These are phyloP conservation scores for Nicotiana obtusifolia DNA, from an alignment of 257 asterid genomes.

Conservation along the genomic window DNA sequence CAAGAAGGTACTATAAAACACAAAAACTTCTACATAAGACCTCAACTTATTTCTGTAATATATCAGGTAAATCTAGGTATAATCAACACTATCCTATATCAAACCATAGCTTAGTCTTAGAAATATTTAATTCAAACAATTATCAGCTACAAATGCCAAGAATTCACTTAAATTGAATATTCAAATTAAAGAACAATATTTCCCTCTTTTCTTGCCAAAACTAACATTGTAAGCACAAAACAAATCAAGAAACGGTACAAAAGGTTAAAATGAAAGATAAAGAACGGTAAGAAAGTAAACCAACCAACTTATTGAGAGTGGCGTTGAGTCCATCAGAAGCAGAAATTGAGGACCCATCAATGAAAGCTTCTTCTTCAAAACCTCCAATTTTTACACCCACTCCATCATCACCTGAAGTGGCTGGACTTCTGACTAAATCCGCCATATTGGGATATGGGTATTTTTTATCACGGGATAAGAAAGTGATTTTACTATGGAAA, in stretches of 20 bases:
- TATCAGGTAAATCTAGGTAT: not conserved
- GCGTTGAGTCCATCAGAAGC: constrained; percentile 2
- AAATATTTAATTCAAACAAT: not conserved
- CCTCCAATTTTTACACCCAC: not conserved
- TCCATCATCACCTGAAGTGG: not conserved
- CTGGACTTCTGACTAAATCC: not conserved
- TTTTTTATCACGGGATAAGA: not conserved
- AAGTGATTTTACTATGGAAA: not conserved
- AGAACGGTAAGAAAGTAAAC: not conserved
- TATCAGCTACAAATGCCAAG: not conserved
- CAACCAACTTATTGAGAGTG: constrained; percentile 18
- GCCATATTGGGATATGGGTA: not conserved
- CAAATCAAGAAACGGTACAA: not conserved
- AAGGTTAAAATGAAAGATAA: not conserved
- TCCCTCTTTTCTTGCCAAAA: not conserved
- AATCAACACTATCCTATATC: not conserved
- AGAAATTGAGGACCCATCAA: not conserved
- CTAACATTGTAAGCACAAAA: not conserved
- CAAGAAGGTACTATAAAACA: too few relatives aligned
- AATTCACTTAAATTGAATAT: too few relatives aligned
- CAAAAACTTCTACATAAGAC: not conserved
- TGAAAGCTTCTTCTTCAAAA: constrained; percentile 1
- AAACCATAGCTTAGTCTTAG: not conserved
- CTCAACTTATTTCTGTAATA: not conserved
- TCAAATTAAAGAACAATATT: not conserved